These are phyloP conservation scores for Carex pumila DNA, from an alignment of 176 grass and related monocot genomes.

Conservation along the genomic window DNA sequence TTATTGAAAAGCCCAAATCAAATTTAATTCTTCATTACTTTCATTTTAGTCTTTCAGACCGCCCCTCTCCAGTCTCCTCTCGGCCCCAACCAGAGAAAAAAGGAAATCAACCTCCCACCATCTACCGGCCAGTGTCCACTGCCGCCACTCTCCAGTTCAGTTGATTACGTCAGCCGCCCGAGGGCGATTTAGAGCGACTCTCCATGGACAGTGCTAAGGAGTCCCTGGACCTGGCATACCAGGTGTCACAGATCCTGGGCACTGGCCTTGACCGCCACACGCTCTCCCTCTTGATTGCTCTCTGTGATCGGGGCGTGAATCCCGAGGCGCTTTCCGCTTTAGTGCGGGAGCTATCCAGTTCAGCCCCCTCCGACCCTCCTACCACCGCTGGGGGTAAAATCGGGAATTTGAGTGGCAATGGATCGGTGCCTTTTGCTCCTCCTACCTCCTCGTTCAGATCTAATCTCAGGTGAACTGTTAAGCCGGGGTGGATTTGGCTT, in stretches of 20 bases:
- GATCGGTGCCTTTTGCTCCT: background rate
- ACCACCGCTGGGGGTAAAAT: background rate
- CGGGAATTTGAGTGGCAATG: background rate
- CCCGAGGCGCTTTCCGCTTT: constrained; percentile 73
- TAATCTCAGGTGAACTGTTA: constrained; percentile 14
- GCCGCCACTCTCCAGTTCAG: background rate
- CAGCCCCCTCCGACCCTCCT: background rate
- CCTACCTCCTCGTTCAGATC: constrained; percentile 12
- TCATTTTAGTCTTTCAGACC: background rate
- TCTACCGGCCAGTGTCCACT: background rate
- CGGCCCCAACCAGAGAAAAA: background rate
- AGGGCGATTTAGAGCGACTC: constrained; percentile 20
- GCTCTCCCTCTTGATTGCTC: constrained; percentile 75
- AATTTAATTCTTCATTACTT: background rate
- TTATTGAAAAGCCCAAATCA: background rate
- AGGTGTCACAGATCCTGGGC: constrained; percentile 71
- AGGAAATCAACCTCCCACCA: background rate
- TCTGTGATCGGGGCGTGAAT: constrained; percentile 71
- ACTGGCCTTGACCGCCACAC: constrained; percentile 66
- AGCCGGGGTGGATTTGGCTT: background rate
- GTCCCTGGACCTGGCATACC: constrained; percentile 63
- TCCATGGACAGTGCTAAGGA: constrained; percentile 60
- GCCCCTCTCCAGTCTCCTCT: too few relatives aligned
- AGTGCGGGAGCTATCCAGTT: constrained; percentile 59
- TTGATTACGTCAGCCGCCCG: background rate